A percentile compares a stretch with the other conserved stretches of the same genome.
These are phyloP conservation scores for Penicillium brasilianum DNA, from an alignment of 2,329 filamentous ascomycete genomes.

Conservation along the genomic window DNA sequence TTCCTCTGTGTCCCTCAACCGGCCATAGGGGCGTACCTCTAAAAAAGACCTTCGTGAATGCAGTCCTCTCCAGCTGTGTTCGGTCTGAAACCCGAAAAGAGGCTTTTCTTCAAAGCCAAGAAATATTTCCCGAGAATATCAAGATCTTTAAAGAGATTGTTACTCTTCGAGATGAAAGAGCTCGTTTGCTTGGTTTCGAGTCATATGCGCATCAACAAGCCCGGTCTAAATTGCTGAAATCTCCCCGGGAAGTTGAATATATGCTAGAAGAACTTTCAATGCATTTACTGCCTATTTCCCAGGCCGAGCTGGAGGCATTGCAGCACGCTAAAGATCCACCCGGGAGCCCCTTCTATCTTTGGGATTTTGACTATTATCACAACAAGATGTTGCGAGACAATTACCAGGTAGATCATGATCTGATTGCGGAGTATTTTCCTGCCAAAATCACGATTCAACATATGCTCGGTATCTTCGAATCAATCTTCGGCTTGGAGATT, in stretches of 20 bases:
- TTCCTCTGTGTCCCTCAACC: conserved; percentile 2
- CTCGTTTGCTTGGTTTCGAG: conserved; percentile 11
- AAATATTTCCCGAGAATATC: not conserved
- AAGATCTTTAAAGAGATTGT: conserved; percentile 3
- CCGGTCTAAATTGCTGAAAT: conserved; percentile 11
- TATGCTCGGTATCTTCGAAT: conserved; percentile 13
- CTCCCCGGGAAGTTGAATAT: conserved; percentile 1
- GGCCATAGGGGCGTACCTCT: not conserved
- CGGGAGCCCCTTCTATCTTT: conserved; percentile 10
- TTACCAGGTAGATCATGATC: conserved; percentile 15
- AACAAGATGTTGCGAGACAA: conserved; percentile 10
- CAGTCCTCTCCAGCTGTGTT: not conserved
- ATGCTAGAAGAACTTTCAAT: not conserved
- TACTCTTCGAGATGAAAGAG: conserved; percentile 15
- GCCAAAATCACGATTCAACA: conserved; percentile 7
- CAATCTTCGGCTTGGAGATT: conserved; percentile 10
- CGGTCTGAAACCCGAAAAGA: conserved; percentile 4
- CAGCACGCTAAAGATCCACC: not conserved
- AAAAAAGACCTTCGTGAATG: not conserved
- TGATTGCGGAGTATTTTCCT: conserved; percentile 14
- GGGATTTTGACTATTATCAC: conserved; percentile 18
- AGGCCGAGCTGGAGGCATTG: not conserved
- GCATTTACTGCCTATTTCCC: not conserved
- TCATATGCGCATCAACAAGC: conserved; percentile 15
- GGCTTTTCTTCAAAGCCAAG: not conserved